Evolutionary conservation across 1,139 yeast species (phyloP), one percentile per base, ranked within the genome.

Genomic region (Yamadazyma friedrichii): DNA sequence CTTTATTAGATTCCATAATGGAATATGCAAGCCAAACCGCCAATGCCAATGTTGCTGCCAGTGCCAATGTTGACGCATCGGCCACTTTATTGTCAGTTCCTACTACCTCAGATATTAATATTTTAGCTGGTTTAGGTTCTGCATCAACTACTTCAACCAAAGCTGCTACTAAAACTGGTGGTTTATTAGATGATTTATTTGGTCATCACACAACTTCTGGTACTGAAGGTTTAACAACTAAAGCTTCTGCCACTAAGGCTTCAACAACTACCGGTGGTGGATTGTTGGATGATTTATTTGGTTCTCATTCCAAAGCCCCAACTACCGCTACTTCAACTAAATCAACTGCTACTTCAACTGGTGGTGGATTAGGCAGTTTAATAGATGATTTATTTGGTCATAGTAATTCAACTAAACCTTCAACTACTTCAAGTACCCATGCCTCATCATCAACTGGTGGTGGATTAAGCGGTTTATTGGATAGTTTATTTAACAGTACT

Each of bases 241-340:
- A 43, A 9, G 26, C 47, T 16, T 16, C 46, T 12, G 15, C 13
- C n/a, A n/a, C 51, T 27, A 17, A 45, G 11, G 17, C 45, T 20
- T 16, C 51, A 3, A 27, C 48, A 12, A 31, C 55, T 12, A 40
- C 44, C 30, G 48, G 47, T 28, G 54, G 51, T 15, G 51, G 47
- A 15, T 44, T 58, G 15, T 49, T 57, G 17, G 51, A 48, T 33
- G 53, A 41, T 20, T 43, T 53, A 16, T 52, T 51, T 38, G 53
- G 50, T 24, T 45, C 37, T 15, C 40, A 46, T 11, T 35, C 44
- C 9, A 39, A 33, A 9, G 12, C 42, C 13, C 27, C 41, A 8
- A 24, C 59, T 13, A 37, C 56, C 11, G 32, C 51, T 9, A 29
- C 55, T 15, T 33, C 48, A 4, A 17, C 51, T 9, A 32, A 56